Percentiles rank a stretch among this genome's conserved stretches.
Conservation (phyloP, 805 yeast genomes). For the Ogataea haglerorum region DNA sequence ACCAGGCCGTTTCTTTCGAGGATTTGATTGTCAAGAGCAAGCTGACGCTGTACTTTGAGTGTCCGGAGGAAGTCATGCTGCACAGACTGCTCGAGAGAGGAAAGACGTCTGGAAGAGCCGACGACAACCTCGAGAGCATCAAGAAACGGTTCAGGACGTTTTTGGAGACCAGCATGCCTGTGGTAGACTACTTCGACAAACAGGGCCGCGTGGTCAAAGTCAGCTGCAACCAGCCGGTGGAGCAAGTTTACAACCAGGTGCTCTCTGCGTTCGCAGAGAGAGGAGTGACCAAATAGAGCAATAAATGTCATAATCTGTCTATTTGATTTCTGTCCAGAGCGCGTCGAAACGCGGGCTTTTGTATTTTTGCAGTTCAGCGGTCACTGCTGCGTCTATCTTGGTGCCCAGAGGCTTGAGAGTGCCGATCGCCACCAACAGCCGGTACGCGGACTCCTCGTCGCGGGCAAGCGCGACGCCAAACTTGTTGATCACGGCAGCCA, state of each 20-base stretch:
- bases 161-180: conserved; percentile 89
- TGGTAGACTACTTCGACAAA: conserved; percentile 74
- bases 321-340: conserved; percentile 22
- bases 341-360: conserved; percentile 20
- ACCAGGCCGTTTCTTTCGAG: conserved; percentile 94
- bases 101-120: conserved; percentile 90
- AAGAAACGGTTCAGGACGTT: conserved; percentile 85
- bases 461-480: conserved; percentile 18
- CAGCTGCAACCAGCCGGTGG: conserved; percentile 76
- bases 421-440: conserved; percentile 61
- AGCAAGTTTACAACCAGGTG: conserved; percentile 69
- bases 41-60: conserved; percentile 72
- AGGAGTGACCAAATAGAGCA: conserved; percentile 22
- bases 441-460: conserved; percentile 65
- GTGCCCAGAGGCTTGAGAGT: conserved; percentile 38
- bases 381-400: conserved; percentile 9
- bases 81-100: conserved; percentile 84
- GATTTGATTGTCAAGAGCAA: conserved; percentile 66
- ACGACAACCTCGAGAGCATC: conserved; percentile 89
- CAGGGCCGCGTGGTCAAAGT: conserved; percentile 75
- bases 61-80: conserved; percentile 82
- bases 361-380: conserved; percentile 10
- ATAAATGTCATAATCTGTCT: neutral
- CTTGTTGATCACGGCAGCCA: conserved; percentile 22
- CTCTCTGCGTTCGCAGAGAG: conserved; percentile 56